phyloP scores from a whole-genome alignment of 2,329 filamentous ascomycete species.

The Diaporthe aspalathi region DNA sequence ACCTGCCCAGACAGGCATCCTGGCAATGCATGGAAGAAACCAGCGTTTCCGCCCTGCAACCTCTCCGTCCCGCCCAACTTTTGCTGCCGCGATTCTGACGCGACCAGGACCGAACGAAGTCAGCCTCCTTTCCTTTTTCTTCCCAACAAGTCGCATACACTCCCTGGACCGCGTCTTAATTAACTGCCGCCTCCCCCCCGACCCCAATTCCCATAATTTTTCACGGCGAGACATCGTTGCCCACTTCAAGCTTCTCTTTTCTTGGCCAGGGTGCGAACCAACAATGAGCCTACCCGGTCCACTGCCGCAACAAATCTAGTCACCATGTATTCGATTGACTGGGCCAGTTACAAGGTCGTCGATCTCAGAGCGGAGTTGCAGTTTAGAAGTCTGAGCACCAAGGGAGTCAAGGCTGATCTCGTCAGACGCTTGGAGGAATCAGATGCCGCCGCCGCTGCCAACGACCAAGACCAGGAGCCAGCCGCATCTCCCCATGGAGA shows the following conservation, averaged over 20 bases:
- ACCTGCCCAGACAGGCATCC: slow-evolving; percentile 11
- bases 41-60: slow-evolving; percentile 31
- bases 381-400: slow-evolving; percentile 73
- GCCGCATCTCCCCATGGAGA: neutral
- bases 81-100: slow-evolving; percentile 37
- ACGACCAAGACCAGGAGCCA: slow-evolving; percentile 37
- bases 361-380: slow-evolving; percentile 82
- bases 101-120: slow-evolving; percentile 33
- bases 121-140: slow-evolving; percentile 32
- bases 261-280: neutral
- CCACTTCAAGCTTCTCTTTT: neutral
- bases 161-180: neutral
- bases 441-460: slow-evolving; percentile 32
- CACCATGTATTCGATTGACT: slow-evolving; percentile 60
- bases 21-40: slow-evolving; percentile 23
- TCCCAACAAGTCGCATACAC: slow-evolving; percentile 12
- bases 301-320: slow-evolving; percentile 35
- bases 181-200: no score
- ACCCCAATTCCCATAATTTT: neutral
- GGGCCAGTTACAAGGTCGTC: slow-evolving; percentile 74
- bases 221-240: neutral
- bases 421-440: slow-evolving; percentile 67
- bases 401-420: slow-evolving; percentile 78
- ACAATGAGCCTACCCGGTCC: slow-evolving; percentile 32
- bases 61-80: slow-evolving; percentile 29